phyloP scores from a whole-genome alignment of 2,329 filamentous ascomycete genomes.

The Xylariaceae sp. region DNA sequence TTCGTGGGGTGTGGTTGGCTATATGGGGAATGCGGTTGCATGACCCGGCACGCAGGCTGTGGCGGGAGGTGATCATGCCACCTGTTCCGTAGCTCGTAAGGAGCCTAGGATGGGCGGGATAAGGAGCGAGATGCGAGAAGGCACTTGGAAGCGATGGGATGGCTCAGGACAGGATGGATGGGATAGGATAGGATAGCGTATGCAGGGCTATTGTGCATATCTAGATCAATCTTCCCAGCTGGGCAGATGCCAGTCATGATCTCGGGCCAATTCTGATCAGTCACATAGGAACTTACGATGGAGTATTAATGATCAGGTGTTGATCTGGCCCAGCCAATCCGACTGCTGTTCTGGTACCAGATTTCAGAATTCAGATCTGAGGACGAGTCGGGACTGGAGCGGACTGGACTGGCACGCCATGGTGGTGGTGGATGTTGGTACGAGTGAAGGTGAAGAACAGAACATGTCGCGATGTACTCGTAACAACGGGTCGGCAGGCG shows the following conservation, averaged over 20 bases:
- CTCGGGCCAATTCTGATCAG: not conserved
- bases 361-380: not conserved
- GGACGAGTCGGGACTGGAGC: not conserved
- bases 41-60: not conserved
- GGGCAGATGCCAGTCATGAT: not conserved
- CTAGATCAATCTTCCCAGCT: not conserved
- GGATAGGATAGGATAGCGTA: not conserved
- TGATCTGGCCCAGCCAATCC: not conserved
- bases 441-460: not conserved
- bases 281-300: not conserved
- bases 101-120: not conserved
- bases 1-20: not conserved
- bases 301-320: conserved; percentile 1
- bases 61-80: not conserved
- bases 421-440: not conserved
- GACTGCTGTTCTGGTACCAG: not conserved
- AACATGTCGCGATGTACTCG: not conserved
- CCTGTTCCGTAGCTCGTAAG: not conserved
- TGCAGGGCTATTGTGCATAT: not conserved
- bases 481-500: not conserved
- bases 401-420: no score
- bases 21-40: not conserved
- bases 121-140: no score
- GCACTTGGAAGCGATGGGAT: no score
- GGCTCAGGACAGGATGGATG: no score